Percentiles rank a stretch among this genome's conserved stretches.
These are phyloP conservation scores for Spergularia azorica DNA, from an alignment of 179 eudicot species.

Conservation along the genomic window DNA sequence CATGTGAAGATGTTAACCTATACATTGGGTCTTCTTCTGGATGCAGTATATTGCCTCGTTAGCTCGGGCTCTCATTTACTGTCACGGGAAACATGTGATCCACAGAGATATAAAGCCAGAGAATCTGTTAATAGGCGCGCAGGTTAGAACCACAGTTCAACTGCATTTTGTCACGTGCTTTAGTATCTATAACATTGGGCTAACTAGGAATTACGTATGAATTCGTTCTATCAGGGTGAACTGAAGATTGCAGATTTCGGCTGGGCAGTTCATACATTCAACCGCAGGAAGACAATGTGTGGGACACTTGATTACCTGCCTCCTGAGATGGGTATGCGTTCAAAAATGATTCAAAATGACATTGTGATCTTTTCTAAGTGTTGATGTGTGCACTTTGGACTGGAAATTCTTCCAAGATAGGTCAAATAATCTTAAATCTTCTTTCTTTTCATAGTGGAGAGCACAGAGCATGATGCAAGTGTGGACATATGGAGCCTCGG, in stretches of 20 bases:
- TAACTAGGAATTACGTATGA: not conserved
- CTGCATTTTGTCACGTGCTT: not conserved
- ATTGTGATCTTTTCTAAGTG: not conserved
- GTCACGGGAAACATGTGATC: constrained; percentile 95
- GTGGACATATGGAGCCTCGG: constrained; percentile 98
- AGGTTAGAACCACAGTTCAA: constrained; percentile 47
- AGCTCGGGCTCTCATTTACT: constrained; percentile 94
- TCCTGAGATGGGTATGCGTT: constrained; percentile 91
- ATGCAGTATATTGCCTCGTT: constrained; percentile 85
- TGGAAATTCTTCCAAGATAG: not conserved
- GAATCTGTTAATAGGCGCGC: constrained; percentile 88
- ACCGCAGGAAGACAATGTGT: constrained; percentile 93
- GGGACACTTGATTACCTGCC: constrained; percentile 97
- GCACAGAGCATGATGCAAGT: constrained; percentile 90
- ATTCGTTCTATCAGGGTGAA: constrained; percentile 65
- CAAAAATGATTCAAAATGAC: not conserved
- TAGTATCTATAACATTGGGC: not conserved
- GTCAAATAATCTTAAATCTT: not conserved
- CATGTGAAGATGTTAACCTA: constrained; percentile 1
- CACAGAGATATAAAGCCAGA: constrained; percentile 98
- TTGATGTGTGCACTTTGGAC: not conserved
- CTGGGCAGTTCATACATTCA: constrained; percentile 97
- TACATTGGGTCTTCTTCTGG: constrained; percentile 18
- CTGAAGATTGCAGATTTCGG: constrained; percentile 99
- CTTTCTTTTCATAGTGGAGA: constrained; percentile 58